phyloP scores from a whole-genome alignment of 768 basidiomycete genomes.

The Leccinum arenicola region DNA sequence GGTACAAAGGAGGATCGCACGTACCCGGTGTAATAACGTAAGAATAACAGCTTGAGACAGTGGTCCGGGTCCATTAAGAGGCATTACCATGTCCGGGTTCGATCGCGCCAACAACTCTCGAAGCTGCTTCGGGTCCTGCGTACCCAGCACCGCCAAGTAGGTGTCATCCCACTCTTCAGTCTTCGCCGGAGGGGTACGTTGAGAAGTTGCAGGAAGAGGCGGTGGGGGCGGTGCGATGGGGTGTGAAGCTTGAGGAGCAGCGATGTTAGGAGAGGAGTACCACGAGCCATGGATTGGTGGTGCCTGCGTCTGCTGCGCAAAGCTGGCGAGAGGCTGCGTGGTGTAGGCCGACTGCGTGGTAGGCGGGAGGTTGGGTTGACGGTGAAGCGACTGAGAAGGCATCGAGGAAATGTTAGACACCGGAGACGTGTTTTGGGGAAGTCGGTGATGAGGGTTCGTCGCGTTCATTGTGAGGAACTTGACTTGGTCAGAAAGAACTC shows the following conservation, averaged over 20 bases:
- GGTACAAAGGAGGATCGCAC: slow-evolving; percentile 27
- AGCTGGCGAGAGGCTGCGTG: slow-evolving; percentile 33
- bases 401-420: slow-evolving; percentile 36
- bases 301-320: slow-evolving; percentile 32
- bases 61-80: slow-evolving; percentile 60
- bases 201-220: slow-evolving; percentile 38
- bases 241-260: slow-evolving; percentile 80
- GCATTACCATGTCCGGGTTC: slow-evolving; percentile 80
- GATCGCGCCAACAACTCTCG: slow-evolving; percentile 71
- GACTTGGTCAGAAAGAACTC: slow-evolving; percentile 75
- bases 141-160: slow-evolving; percentile 72
- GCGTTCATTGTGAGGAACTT: slow-evolving; percentile 70
- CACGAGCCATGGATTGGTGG: slow-evolving; percentile 40
- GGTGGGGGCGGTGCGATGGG: slow-evolving; percentile 67
- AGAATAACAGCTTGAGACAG: slow-evolving; percentile 83
- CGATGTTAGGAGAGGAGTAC: slow-evolving; percentile 59
- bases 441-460: slow-evolving; percentile 34
- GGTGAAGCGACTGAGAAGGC: slow-evolving; percentile 34
- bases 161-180: slow-evolving; percentile 83
- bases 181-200: slow-evolving; percentile 51
- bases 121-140: slow-evolving; percentile 71
- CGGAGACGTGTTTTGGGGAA: slow-evolving; percentile 33
- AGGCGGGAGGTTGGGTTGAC: slow-evolving; percentile 33
- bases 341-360: slow-evolving; percentile 35
- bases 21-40: slow-evolving; percentile 78